Base-by-base conservation (phyloP, 2,329 filamentous ascomycete species). In the Ophiostoma triangulosporum region DNA sequence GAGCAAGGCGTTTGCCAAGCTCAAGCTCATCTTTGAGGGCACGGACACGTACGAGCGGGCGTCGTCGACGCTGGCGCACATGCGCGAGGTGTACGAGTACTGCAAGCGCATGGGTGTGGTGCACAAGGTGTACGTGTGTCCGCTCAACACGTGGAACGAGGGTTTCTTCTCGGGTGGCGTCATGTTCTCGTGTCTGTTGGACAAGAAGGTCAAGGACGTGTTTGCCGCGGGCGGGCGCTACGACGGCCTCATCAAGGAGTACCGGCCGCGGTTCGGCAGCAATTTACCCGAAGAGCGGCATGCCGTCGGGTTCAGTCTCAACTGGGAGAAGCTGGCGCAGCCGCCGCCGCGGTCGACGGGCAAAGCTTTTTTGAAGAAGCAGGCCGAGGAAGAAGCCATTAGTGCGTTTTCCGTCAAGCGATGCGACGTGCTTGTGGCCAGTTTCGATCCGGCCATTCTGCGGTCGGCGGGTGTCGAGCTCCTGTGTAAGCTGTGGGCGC, bases 201-300 rank as follows among this genome's bases (percentile, higher is more conserved):
- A 97, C 64, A 83, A 79, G 57, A 94, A 88, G 64, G 78, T 84
- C 57, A 83, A 79, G 60, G 85, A 93, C 60, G 87, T 97, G 0
- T 88, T 97, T 63, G 93, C 91, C 6, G 93, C 90, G 31, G 93
- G 94, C 50, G 93, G 93, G 2, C 81, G 93, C 49, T 98, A 98
- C 64, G 94, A 98, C 65, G 81, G 81, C 48, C 71, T 98, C 20
- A 91, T 98, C 59, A 82, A 83, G 64, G 86, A 94, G 57, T 86
- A 94, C 63, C 79, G 83, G 8, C 86, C 86, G 5, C 84, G 81
- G 58, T 77, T 81, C 40, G 74, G 80, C 38, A 76, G 74, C 24
- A 56, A 53, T 17, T 77, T 77, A 54, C 72, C 77, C 43, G 74
- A 79, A 53, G 81, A 83, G 61, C 80, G 81, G 20, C 88, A 94